Base-by-base conservation (phyloP, 306 rosid genomes). In the Cajanus cajan region DNA sequence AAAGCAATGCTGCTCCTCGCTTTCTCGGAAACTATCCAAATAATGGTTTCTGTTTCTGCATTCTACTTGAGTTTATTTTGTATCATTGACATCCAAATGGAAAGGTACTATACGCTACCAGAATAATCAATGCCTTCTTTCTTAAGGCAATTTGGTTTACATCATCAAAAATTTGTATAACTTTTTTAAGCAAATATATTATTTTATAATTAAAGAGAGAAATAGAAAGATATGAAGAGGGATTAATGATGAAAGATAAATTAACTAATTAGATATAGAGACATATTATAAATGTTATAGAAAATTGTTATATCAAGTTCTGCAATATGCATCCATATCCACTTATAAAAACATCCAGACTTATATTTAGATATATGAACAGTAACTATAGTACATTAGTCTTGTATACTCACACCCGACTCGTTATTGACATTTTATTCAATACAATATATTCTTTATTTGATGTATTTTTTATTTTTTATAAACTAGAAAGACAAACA, bases 81-180 rank as follows among this genome's bases (percentile, higher is more conserved):
- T 16, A 2, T 19, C 28, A 72, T 11, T 18, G 14, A 16, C 41
- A 6, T 59, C 19, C 2, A 59, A 59, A 61, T 15, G 68, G 43
- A 61, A 22, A 58, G 65, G 0, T 58, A 24, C 11, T 22, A 24
- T 8, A n/a, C 24, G 43, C 5, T 25, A 24, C 12, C 66, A 12
- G 3, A 54, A 73, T 73, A 22, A 22, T n/a, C 31, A 58, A 76
- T 48, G 52, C 39, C 73, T 74, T 74, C 41, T 76, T 64, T 47
- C 72, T 45, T 76, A 63, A 76, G 72, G 63, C 12, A 74, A 44
- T 11, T 28, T 28, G 28, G 18, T 58, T 43, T 74, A 31, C 54
- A 13, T 25, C 9, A 59, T 28, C 16, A 25, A 3, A 25, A 4
- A 3, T 12, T 57, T 57, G 4, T 24, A 11, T 0, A 22, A 55